Evolutionary conservation across 768 basidiomycete genomes (phyloP).

Genomic region (Paxillus involutus): DNA sequence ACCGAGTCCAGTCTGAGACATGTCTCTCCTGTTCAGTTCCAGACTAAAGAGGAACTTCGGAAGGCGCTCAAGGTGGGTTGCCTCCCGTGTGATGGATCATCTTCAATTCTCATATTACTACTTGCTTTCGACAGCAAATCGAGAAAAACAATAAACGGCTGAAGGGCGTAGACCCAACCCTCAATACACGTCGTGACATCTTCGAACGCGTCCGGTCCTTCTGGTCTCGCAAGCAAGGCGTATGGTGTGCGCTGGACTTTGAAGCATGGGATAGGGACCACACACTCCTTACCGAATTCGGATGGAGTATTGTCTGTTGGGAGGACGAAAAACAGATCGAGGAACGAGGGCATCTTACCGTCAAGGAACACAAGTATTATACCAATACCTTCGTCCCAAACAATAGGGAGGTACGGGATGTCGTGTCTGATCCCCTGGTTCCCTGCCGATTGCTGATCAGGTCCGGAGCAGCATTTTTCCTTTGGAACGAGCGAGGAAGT

Average conservation of each 20-base stretch:
- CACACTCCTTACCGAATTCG: constrained; percentile 75
- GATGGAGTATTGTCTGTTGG: constrained; percentile 68
- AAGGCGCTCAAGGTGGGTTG: constrained; percentile 55
- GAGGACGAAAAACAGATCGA: constrained; percentile 46
- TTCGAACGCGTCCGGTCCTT: constrained; percentile 70
- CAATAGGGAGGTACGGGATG: constrained; percentile 50
- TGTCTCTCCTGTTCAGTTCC: constrained; percentile 58
- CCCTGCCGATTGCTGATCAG: background rate
- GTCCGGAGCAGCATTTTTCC: constrained; percentile 50
- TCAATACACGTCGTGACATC: constrained; percentile 54
- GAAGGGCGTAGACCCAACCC: constrained; percentile 57
- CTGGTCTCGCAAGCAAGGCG: constrained; percentile 63
- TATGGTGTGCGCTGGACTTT: constrained; percentile 80
- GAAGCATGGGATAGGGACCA: constrained; percentile 84
- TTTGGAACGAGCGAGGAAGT: constrained; percentile 65
- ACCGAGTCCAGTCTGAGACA: constrained; percentile 55
- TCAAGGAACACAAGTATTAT: constrained; percentile 58
- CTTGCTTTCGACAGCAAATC: constrained; percentile 49
- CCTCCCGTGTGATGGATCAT: background rate
- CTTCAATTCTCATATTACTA: background rate
- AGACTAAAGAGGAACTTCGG: constrained; percentile 53
- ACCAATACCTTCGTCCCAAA: constrained; percentile 67
- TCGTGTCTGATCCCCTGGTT: background rate
- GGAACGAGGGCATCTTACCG: constrained; percentile 59
- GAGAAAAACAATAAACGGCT: constrained; percentile 80